Conservation (phyloP, 805 yeast species). For the Crinitomyces ghanaensis region DNA sequence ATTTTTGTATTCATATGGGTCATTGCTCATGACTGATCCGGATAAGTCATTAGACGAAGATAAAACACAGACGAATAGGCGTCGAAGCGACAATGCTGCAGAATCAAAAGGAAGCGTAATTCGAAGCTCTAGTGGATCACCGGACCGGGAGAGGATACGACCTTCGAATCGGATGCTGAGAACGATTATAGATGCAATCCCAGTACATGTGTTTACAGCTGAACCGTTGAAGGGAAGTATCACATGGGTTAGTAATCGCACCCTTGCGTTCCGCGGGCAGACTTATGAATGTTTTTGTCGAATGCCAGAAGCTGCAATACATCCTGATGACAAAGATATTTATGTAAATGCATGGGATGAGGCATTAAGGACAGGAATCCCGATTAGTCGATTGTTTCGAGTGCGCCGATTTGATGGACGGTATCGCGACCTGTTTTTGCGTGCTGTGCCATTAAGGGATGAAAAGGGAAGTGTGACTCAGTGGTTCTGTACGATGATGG, state of each 20-base stretch:
- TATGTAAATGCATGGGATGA: conserved; percentile 19
- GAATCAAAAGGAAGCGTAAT: not conserved
- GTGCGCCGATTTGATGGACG: conserved; percentile 24
- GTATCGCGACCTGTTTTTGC: conserved; percentile 21
- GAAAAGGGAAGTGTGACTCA: conserved; percentile 22
- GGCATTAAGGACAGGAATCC: conserved; percentile 20
- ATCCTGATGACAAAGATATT: conserved; percentile 21
- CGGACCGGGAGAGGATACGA: too few relatives aligned
- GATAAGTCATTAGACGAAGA: not conserved
- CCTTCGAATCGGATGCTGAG: conserved; percentile 18
- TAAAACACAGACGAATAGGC: not conserved
- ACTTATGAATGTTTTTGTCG: conserved; percentile 18
- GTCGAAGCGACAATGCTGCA: not conserved
- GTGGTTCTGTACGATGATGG: conserved; percentile 27
- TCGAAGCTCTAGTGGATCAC: too few relatives aligned
- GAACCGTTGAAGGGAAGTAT: conserved; percentile 21
- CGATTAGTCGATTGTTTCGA: conserved; percentile 19
- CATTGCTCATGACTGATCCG: conserved; percentile 8
- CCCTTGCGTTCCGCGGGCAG: conserved; percentile 22
- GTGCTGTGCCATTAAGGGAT: conserved; percentile 23
- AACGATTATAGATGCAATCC: conserved; percentile 25
- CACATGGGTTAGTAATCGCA: conserved; percentile 24
- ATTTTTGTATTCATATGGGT: conserved; percentile 10
- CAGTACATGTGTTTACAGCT: conserved; percentile 25
- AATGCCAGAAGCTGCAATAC: conserved; percentile 16